phyloP scores from a whole-genome alignment of 768 basidiomycete species.

The Rhodotorula kratochvilovae region DNA sequence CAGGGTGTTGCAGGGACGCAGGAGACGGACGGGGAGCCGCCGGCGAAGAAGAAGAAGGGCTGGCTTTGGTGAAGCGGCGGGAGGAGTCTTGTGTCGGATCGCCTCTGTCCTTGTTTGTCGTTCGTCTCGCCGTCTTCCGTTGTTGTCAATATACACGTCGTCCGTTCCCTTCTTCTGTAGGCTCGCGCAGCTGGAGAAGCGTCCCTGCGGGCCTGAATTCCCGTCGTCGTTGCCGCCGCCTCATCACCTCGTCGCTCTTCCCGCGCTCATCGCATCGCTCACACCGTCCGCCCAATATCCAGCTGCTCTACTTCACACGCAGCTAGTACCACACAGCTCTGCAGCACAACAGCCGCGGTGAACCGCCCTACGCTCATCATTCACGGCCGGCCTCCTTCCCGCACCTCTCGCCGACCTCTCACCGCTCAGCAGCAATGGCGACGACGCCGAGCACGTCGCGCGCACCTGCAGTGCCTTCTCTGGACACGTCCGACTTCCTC shows the following conservation, averaged over 20 bases:
- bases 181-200: too few relatives aligned
- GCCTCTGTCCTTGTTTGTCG: not conserved
- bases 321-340: too few relatives aligned
- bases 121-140: not conserved
- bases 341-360: too few relatives aligned
- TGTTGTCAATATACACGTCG: not conserved
- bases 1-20: not conserved
- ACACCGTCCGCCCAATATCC: too few relatives aligned
- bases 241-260: too few relatives aligned
- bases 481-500: slow-evolving; percentile 20
- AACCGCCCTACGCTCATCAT: not conserved
- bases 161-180: too few relatives aligned
- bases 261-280: too few relatives aligned
- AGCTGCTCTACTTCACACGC: too few relatives aligned
- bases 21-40: not conserved
- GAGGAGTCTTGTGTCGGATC: not conserved
- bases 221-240: too few relatives aligned
- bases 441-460: not conserved
- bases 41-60: slow-evolving; percentile 16
- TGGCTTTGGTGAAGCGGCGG: slow-evolving; percentile 14
- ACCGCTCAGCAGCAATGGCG: not conserved
- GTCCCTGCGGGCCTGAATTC: too few relatives aligned
- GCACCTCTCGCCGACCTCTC: not conserved
- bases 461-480: not conserved
- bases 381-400: not conserved